These are phyloP conservation scores for Globisporangium paddicum DNA, from an alignment of 352 stramenopile species.

Conservation along the genomic window DNA sequence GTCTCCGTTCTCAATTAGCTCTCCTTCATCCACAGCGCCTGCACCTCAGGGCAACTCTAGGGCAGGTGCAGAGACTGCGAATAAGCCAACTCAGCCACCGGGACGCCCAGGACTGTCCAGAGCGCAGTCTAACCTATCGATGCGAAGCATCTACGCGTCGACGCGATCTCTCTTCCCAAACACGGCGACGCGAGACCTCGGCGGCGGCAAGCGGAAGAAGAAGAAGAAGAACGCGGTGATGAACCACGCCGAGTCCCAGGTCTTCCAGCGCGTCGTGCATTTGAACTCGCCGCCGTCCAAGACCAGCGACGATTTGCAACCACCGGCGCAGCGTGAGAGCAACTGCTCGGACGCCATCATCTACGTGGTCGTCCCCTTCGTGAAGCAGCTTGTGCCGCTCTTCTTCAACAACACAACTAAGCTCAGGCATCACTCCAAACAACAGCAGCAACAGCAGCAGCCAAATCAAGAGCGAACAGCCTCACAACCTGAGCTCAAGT, in stretches of 20 bases:
- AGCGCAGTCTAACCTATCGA: background rate
- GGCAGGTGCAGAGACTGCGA: background rate
- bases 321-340: background rate
- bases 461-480: background rate
- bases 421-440: background rate
- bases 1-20: slow-evolving; percentile 1
- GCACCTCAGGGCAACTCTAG: background rate
- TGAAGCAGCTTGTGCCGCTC: slow-evolving; percentile 8
- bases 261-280: slow-evolving; percentile 32
- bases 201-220: slow-evolving; percentile 6
- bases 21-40: background rate
- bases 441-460: slow-evolving; percentile 1
- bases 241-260: slow-evolving; percentile 23
- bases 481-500: slow-evolving; percentile 6
- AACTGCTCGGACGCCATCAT: slow-evolving; percentile 8
- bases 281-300: background rate
- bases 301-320: slow-evolving; percentile 1
- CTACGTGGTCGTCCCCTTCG: slow-evolving; percentile 8
- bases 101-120: background rate
- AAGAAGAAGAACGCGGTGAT: slow-evolving; percentile 44
- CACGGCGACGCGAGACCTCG: background rate
- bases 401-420: slow-evolving; percentile 2
- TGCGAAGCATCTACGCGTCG: slow-evolving; percentile 13
- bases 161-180: slow-evolving; percentile 12
- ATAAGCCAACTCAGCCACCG: background rate